phyloP scores from a whole-genome alignment of 2,329 filamentous ascomycete species.

The Diaporthe sp. region DNA sequence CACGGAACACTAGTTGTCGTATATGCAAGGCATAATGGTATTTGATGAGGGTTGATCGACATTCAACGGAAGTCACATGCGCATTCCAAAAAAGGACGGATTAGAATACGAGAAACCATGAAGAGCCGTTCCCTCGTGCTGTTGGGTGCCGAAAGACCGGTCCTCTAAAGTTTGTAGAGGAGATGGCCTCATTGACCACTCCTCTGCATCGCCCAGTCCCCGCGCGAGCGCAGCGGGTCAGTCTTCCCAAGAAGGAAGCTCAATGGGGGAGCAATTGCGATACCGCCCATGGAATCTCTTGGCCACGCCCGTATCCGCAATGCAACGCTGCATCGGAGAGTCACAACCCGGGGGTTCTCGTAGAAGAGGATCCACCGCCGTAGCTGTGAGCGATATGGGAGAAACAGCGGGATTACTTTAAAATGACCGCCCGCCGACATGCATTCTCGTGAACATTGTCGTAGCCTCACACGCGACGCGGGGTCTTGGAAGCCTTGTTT shows the following conservation, averaged over 20 bases:
- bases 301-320: constrained; percentile 19
- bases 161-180: neutral
- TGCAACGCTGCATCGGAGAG: constrained; percentile 20
- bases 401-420: neutral
- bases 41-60: neutral
- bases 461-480: neutral
- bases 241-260: constrained; percentile 29
- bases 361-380: neutral
- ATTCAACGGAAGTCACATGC: neutral
- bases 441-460: no score
- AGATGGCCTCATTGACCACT: neutral
- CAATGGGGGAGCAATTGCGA: neutral
- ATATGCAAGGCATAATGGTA: neutral
- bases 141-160: neutral
- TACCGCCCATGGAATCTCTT: constrained; percentile 5
- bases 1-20: neutral
- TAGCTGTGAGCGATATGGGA: neutral
- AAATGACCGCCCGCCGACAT: neutral
- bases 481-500: neutral
- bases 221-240: constrained; percentile 18
- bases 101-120: constrained; percentile 1
- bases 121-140: no score
- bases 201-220: neutral
- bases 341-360: neutral
- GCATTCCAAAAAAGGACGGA: neutral